phyloP scores from a whole-genome alignment of 495 filamentous ascomycete genomes.

The Aeminium ludgeri region DNA sequence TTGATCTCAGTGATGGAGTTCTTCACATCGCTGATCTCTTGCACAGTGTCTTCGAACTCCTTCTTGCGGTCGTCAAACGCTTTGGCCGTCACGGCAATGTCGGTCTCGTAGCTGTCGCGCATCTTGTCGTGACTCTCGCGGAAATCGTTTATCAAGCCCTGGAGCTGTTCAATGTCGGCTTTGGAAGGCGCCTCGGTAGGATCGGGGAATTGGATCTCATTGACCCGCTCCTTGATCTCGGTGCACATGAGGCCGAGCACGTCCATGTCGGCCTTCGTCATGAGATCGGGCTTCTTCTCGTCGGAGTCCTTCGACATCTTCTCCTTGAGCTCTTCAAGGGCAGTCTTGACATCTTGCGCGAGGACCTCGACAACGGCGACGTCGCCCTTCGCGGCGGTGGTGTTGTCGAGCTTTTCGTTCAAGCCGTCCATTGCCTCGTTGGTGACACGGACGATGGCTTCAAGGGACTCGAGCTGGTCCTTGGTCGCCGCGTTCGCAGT shows the following conservation, averaged over 20 bases:
- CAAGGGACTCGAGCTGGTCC: conserved; percentile 59
- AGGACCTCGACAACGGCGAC: conserved; percentile 57
- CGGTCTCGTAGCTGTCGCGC: conserved; percentile 46
- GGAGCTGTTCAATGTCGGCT: conserved; percentile 44
- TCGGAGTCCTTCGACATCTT: conserved; percentile 33
- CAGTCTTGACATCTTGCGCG: conserved; percentile 53
- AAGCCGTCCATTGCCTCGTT: conserved; percentile 50
- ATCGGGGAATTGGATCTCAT: conserved; percentile 51
- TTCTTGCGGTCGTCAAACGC: conserved; percentile 61
- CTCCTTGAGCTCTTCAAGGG: conserved; percentile 63
- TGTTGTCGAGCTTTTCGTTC: conserved; percentile 25
- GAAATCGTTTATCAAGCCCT: conserved; percentile 52
- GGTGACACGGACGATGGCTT: conserved; percentile 50
- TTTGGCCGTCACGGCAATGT: conserved; percentile 58
- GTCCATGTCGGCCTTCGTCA: conserved; percentile 65
- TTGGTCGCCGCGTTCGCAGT: conserved; percentile 45
- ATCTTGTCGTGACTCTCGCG: conserved; percentile 27
- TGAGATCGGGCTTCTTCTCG: conserved; percentile 42
- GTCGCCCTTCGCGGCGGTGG: conserved; percentile 38
- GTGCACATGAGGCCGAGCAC: conserved; percentile 59
- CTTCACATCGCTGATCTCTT: conserved; percentile 43
- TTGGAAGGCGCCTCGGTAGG: conserved; percentile 46
- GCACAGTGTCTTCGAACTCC: conserved; percentile 41
- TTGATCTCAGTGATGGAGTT: conserved; percentile 41
- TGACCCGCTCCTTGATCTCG: conserved; percentile 60